A percentile compares a stretch with the other conserved stretches of the same genome.
Conservation (phyloP, 441 rosid species). For the Mallotus japonicus region DNA sequence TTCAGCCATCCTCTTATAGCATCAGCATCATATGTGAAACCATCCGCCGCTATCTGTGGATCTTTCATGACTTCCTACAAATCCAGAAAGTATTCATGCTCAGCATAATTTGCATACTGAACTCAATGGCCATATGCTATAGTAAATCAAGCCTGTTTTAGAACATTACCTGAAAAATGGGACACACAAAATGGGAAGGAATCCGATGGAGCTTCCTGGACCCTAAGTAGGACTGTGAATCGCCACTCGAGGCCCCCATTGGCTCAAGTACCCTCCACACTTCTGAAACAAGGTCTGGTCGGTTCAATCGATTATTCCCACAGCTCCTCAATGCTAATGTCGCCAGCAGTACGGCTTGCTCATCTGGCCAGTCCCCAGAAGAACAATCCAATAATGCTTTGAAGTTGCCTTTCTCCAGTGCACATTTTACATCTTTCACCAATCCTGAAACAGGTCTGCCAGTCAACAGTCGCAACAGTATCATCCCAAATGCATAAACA, state of each 20-base stretch:
- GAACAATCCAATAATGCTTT: constrained; percentile 56
- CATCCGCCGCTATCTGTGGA: constrained; percentile 90
- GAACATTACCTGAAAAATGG: constrained; percentile 71
- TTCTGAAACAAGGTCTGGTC: constrained; percentile 60
- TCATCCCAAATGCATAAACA: constrained; percentile 71
- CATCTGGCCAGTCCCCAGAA: constrained; percentile 80
- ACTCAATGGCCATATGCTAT: not conserved
- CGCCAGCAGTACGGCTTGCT: constrained; percentile 55
- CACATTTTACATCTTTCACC: constrained; percentile 59
- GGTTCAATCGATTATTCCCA: constrained; percentile 39
- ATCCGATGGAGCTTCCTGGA: constrained; percentile 45
- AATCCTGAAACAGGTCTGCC: constrained; percentile 50
- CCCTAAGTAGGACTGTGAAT: constrained; percentile 30
- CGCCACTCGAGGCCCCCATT: constrained; percentile 38
- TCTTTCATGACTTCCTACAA: constrained; percentile 81
- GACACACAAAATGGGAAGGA: constrained; percentile 88
- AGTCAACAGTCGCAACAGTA: constrained; percentile 72
- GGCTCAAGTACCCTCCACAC: constrained; percentile 52
- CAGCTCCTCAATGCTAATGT: constrained; percentile 70
- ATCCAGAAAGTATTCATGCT: constrained; percentile 8
- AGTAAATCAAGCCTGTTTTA: not conserved
- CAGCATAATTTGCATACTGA: not conserved
- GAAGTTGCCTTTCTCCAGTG: constrained; percentile 60
- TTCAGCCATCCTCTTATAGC: constrained; percentile 86
- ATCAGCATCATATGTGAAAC: constrained; percentile 86